phyloP scores from a whole-genome alignment of 768 basidiomycete genomes.

The Mycena metata region DNA sequence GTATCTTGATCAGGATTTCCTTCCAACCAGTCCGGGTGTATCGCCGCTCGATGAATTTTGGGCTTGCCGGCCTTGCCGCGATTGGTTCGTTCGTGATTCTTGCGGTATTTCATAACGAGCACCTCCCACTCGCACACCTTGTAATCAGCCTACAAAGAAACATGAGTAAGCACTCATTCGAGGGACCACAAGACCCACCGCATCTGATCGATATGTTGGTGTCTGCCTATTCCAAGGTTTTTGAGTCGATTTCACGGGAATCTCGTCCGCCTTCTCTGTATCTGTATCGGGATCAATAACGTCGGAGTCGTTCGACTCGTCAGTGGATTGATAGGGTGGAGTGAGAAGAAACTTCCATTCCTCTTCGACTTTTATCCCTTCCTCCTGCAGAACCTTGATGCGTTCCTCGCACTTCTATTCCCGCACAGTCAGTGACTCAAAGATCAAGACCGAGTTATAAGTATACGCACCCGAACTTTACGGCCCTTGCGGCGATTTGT shows the following conservation, averaged over 20 bases:
- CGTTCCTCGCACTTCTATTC: constrained; percentile 5
- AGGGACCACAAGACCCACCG: not conserved
- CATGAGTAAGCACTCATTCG: not conserved
- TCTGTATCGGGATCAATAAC: not conserved
- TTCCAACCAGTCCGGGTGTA: not conserved
- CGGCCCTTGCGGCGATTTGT: not conserved
- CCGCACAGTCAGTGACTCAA: not conserved
- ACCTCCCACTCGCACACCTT: not conserved
- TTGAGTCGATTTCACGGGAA: not conserved
- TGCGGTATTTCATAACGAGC: not conserved
- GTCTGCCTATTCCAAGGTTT: not conserved
- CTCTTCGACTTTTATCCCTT: not conserved
- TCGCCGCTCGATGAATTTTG: not conserved
- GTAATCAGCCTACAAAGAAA: not conserved
- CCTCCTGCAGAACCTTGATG: not conserved
- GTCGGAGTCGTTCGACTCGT: constrained; percentile 10
- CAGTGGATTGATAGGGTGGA: not conserved
- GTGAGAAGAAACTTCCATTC: not conserved
- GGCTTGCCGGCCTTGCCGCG: not conserved
- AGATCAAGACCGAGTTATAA: not conserved
- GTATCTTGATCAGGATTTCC: not conserved
- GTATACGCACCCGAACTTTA: not conserved
- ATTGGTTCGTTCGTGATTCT: not conserved
- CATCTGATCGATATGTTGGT: not conserved
- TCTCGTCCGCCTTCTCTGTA: not conserved